A percentile compares a stretch with the other conserved stretches of the same genome.
These are phyloP conservation scores for Afroboletus lepidellus DNA, from an alignment of 1,284 basidiomycete genomes.

Conservation along the genomic window DNA sequence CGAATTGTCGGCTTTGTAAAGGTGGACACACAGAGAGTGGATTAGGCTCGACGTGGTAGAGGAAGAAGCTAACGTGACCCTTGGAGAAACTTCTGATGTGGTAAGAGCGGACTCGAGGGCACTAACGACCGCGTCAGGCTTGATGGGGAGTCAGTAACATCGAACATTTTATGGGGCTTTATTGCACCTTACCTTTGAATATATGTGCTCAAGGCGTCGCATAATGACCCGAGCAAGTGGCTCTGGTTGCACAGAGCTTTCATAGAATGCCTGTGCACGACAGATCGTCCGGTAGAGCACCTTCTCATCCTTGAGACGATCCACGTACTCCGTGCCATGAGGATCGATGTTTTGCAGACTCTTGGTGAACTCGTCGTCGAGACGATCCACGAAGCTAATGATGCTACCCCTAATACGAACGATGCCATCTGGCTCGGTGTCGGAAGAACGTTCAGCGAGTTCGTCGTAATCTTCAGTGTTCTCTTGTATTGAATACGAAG, in stretches of 20 bases:
- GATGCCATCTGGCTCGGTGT: conserved; percentile 62
- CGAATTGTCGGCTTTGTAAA: conserved; percentile 91
- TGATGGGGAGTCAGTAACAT: conserved; percentile 14
- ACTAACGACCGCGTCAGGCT: conserved; percentile 93
- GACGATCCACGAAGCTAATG: conserved; percentile 92
- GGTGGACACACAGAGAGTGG: conserved; percentile 85
- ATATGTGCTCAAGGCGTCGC: conserved; percentile 96
- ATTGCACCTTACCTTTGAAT: conserved; percentile 75
- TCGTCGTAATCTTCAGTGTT: conserved; percentile 94
- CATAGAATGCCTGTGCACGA: conserved; percentile 90
- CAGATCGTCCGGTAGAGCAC: conserved; percentile 92
- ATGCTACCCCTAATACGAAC: conserved; percentile 88
- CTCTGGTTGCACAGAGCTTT: conserved; percentile 73
- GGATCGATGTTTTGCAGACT: conserved; percentile 98
- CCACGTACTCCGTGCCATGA: conserved; percentile 97
- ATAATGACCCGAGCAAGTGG: conserved; percentile 88
- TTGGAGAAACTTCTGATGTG: conserved; percentile 55
- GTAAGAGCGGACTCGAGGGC: conserved; percentile 79
- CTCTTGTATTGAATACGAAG: conserved; percentile 83
- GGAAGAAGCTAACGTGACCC: conserved; percentile 54
- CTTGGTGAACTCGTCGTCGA: conserved; percentile 99
- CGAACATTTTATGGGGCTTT: neutral
- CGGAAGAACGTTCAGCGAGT: conserved; percentile 79
- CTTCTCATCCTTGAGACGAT: conserved; percentile 93
- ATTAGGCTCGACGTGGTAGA: conserved; percentile 73